phyloP scores from a whole-genome alignment of 352 stramenopile species.

The Peronospora destructor region DNA sequence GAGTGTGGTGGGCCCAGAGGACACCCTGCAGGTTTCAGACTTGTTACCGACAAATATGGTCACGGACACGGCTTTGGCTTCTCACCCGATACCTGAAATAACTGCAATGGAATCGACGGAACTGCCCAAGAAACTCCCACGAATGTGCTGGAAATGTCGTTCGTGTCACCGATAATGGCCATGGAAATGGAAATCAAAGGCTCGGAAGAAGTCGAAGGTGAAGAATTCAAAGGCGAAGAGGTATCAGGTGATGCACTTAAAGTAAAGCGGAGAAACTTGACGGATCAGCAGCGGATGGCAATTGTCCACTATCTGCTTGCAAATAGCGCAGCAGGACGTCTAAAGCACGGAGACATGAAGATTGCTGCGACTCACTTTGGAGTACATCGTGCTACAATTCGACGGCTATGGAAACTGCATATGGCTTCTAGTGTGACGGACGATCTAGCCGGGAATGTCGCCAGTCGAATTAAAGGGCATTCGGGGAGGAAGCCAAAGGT shows the following conservation, averaged over 20 bases:
- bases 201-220: not conserved
- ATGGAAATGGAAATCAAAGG: conserved; percentile 3
- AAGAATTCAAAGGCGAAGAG: not conserved
- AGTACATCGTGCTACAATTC: conserved; percentile 29
- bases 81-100: conserved; percentile 12
- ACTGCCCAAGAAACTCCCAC: conserved; percentile 5
- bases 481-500: conserved; percentile 32
- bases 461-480: conserved; percentile 29
- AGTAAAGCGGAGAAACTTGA: conserved; percentile 27
- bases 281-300: conserved; percentile 24
- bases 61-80: conserved; percentile 7
- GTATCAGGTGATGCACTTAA: conserved; percentile 6
- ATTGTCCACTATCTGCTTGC: conserved; percentile 34
- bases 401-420: conserved; percentile 31
- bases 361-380: conserved; percentile 28
- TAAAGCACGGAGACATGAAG: conserved; percentile 35
- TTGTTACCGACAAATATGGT: not conserved
- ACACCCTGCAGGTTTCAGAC: too few relatives aligned
- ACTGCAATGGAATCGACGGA: conserved; percentile 5
- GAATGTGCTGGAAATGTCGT: conserved; percentile 14
- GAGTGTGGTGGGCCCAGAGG: too few relatives aligned
- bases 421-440: conserved; percentile 14
- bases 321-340: conserved; percentile 28
- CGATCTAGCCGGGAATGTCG: conserved; percentile 22
- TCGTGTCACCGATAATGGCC: conserved; percentile 6